Evolutionary conservation across 768 basidiomycete genomes (phyloP).

Genomic region (Suillus decipiens): DNA sequence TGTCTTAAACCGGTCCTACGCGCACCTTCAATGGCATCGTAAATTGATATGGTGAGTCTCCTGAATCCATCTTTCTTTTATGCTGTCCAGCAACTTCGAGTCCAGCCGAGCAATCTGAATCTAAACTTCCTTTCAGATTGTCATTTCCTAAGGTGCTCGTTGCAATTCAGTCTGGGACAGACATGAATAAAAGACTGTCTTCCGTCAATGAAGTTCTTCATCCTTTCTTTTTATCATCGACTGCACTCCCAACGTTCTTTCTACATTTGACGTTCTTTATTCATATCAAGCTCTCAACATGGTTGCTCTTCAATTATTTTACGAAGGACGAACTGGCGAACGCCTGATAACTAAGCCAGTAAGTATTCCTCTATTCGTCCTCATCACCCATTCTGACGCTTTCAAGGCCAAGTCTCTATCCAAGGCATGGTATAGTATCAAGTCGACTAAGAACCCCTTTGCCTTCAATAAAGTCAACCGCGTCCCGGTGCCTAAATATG

Average conservation of each 20-base stretch:
- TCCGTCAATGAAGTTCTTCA: background rate
- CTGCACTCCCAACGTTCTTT: background rate
- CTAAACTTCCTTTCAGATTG: background rate
- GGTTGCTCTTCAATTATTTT: background rate
- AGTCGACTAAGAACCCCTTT: background rate
- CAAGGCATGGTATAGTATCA: background rate
- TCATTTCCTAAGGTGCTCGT: background rate
- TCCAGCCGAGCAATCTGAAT: background rate
- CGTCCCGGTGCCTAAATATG: background rate
- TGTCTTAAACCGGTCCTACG: background rate
- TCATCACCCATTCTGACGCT: background rate
- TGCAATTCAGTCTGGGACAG: background rate
- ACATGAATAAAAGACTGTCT: background rate
- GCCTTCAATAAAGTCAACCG: background rate
- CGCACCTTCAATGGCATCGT: background rate
- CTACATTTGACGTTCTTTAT: background rate
- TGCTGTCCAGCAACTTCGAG: background rate
- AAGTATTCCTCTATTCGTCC: background rate
- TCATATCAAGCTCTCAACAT: background rate
- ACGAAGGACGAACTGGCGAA: background rate
- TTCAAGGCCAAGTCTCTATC: background rate
- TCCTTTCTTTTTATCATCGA: background rate
- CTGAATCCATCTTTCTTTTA: background rate
- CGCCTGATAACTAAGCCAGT: background rate
- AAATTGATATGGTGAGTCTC: background rate